Base-by-base conservation (phyloP, 805 yeast species). In the Brettanomyces bruxellensis region DNA sequence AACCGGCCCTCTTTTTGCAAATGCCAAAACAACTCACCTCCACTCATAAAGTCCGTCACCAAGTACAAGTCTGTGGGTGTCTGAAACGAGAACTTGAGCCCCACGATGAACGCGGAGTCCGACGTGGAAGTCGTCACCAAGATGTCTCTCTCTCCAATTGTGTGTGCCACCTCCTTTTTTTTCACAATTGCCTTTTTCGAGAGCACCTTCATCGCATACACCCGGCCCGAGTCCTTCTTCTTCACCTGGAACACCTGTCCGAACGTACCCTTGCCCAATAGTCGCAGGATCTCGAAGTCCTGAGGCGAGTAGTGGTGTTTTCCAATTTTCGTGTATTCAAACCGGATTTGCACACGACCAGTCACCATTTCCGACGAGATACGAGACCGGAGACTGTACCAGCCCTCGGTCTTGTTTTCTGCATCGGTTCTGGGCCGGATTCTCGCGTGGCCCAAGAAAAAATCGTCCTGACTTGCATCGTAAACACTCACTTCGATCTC, bases 231-330 rank as follows among this genome's bases (percentile, higher is more conserved):
- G 62, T 93, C 98, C 55, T 75, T 76, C 74, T 91, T 93, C 52
- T 84, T 81, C 40, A 93, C 99, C 69, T 93, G 99, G 67, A 84
- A 93, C 35, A 91, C 99, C 69, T 88, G 96, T 32, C 99, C 99
- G 71, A 91, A 91, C 1, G 98, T 93, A 46, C 99, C 99, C 62
- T 88, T 89, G 50, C 99, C 99, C 50, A 91, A 71, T 45, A 91
- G 71, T 59, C 96, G 75, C 56, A 93, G 76, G 14, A 91, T 88
- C 63, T 90, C 96, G 65, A 93, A 93, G 66, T 93, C 98, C 44
- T 83, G 83, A 4, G 99, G 99, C 1, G 96, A 96, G 59, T 83
- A 86, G 55, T 83, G 86, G 56, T 80, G 79, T 63, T 86, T 83
- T 44, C 78, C 70, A 22, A 85, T 79, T 34, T 78, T 69, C 41